phyloP scores from a whole-genome alignment of 495 filamentous ascomycete genomes.

The Penicillium waksmanii region DNA sequence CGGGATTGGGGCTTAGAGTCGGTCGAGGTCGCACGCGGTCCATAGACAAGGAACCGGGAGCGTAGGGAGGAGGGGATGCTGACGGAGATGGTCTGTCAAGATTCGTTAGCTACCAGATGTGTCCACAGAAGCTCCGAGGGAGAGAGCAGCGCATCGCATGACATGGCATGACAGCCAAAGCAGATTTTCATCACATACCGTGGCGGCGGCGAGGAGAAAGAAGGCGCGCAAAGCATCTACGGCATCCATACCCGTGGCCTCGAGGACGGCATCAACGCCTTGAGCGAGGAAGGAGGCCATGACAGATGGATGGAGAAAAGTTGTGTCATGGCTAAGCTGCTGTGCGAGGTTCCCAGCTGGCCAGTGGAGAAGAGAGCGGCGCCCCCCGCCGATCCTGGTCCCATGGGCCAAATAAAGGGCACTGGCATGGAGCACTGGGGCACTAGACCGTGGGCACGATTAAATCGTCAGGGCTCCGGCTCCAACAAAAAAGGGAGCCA shows the following conservation, averaged over 20 bases:
- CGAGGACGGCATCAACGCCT: constrained; percentile 30
- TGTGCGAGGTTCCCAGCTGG: constrained; percentile 7
- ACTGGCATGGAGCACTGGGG: neutral
- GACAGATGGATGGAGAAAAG: neutral
- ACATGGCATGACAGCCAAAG: no score
- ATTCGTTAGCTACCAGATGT: constrained; percentile 14
- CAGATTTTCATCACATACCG: constrained; percentile 36
- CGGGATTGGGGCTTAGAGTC: constrained; percentile 9
- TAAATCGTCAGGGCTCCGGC: no score
- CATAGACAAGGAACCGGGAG: constrained; percentile 61
- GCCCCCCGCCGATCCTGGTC: constrained; percentile 11
- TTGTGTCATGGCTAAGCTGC: constrained; percentile 14
- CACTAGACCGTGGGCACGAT: neutral
- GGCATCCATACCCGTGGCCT: constrained; percentile 43
- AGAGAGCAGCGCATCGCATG: no score
- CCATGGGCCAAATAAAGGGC: constrained; percentile 5
- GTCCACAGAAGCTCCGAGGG: neutral
- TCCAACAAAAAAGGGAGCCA: neutral
- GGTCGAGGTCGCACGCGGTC: constrained; percentile 52
- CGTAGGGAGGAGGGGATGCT: constrained; percentile 54
- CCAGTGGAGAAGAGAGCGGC: constrained; percentile 9
- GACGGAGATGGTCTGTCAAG: constrained; percentile 55
- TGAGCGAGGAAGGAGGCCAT: constrained; percentile 16
- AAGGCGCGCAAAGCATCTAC: constrained; percentile 45
- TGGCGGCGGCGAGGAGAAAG: constrained; percentile 51